Base-by-base conservation (phyloP, 140 eudicot genomes). In the Bidens hawaiensis region DNA sequence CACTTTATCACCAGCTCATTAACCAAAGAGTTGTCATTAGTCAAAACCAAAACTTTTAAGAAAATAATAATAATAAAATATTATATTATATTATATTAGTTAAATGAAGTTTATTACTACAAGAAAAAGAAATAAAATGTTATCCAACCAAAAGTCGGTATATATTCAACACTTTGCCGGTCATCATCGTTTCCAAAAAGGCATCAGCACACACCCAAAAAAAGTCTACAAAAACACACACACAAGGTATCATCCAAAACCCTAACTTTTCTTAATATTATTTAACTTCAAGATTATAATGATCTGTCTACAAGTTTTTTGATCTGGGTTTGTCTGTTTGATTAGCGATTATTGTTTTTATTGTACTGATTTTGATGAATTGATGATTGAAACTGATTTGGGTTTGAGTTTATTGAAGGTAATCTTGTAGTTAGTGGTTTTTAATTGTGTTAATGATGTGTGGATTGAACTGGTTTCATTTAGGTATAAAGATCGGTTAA, bases 381-480 rank as follows among this genome's bases (percentile, higher is more conserved):
- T 42, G 42, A 19, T 16, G 48, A 26, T 47, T 33, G 14, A 13
- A 24, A 56, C 1, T 15, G 60, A 5, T 28, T 27, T 56, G 16
- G 47, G 46, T 57, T 70, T 36, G 8, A 13, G 31, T 64, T 40
- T 25, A 26, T 22, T 45, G 60, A 33, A 54, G 45, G 54, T 56
- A 36, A 56, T 57, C 56, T 65, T 25, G 33, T 46, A 49, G 54
- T 22, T 69, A 68, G 67, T n/a, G 74, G 74, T 24, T 68, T 68
- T 43, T 28, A 68, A 42, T 68, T 43, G 58, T n/a, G n/a, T n/a
- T n/a, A n/a, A n/a, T n/a, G n/a, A 43, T 28, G 47, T 28, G 10
- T 18, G 42, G 47, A 4, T 26, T 55, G 67, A 56, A 30, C 2
- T n/a, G 30, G 47, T 57, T 45, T 31, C 18, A 27, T 43, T 69